These are phyloP conservation scores for Leccinum sublutescens DNA, from an alignment of 768 basidiomycete species.

Conservation along the genomic window DNA sequence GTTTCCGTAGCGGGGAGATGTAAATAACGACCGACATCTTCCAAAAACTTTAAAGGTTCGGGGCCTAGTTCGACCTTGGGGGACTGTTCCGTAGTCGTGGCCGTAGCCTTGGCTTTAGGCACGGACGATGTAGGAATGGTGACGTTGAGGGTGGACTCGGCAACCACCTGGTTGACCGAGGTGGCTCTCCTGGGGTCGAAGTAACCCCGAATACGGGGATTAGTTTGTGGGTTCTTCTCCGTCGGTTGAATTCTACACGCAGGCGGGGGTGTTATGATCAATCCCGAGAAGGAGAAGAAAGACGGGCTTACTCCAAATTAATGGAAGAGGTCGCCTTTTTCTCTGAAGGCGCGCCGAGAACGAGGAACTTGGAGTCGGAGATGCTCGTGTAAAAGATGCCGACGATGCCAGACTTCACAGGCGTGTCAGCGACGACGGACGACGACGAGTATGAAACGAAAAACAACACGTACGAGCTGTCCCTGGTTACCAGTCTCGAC, in stretches of 20 bases:
- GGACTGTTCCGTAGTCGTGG: constrained; percentile 1
- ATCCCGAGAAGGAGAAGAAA: background rate
- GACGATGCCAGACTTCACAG: constrained; percentile 27
- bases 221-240: constrained; percentile 21
- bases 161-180: constrained; percentile 33
- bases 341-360: constrained; percentile 35
- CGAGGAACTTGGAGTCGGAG: constrained; percentile 33
- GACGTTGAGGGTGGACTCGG: constrained; percentile 27
- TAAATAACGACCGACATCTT: background rate
- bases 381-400: constrained; percentile 39
- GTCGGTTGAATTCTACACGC: constrained; percentile 31
- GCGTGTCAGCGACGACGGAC: background rate
- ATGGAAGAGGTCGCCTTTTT: constrained; percentile 35
- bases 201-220: constrained; percentile 23
- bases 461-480: constrained; percentile 21
- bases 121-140: constrained; percentile 24
- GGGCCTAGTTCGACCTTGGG: constrained; percentile 25
- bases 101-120: constrained; percentile 4
- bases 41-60: constrained; percentile 9
- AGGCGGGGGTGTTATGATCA: background rate
- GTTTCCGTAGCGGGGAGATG: constrained; percentile 20
- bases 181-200: constrained; percentile 36
- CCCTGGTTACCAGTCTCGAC: constrained; percentile 27
- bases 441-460: background rate
- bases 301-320: constrained; percentile 36